phyloP scores from a whole-genome alignment of 2,329 filamentous ascomycete species.

The Diaporthe helianthi region DNA sequence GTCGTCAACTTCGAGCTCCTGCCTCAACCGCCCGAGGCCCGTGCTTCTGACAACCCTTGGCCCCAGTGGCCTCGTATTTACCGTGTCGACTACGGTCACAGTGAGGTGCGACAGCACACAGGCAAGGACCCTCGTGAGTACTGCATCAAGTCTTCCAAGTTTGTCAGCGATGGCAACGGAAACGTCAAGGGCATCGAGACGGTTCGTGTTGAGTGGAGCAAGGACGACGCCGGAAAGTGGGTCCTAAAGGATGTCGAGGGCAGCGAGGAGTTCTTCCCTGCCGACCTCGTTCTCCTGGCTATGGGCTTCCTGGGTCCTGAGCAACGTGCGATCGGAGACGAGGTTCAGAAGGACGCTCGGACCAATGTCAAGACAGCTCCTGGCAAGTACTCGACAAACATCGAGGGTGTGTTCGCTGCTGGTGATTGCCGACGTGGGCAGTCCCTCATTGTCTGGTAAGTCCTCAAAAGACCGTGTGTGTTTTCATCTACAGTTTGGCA shows the following conservation, averaged over 20 bases:
- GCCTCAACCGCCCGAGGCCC: slow-evolving; percentile 88
- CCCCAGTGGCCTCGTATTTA: slow-evolving; percentile 98
- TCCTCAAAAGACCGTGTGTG: background rate
- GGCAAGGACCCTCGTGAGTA: slow-evolving; percentile 96
- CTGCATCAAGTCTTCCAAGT: slow-evolving; percentile 98
- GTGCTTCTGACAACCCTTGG: slow-evolving; percentile 95
- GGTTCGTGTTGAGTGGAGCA: slow-evolving; percentile 94
- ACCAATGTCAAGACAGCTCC: slow-evolving; percentile 96
- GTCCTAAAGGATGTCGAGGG: slow-evolving; percentile 98
- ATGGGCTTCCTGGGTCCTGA: slow-evolving; percentile 98
- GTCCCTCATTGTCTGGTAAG: slow-evolving; percentile 93
- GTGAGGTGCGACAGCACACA: slow-evolving; percentile 94
- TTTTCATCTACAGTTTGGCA: background rate
- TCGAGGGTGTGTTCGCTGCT: slow-evolving; percentile 89
- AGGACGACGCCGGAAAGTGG: slow-evolving; percentile 87
- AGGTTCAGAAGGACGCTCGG: slow-evolving; percentile 87
- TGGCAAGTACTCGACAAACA: slow-evolving; percentile 87
- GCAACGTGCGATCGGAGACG: slow-evolving; percentile 81
- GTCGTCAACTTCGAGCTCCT: slow-evolving; percentile 97
- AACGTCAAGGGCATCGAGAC: slow-evolving; percentile 96
- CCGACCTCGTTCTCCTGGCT: slow-evolving; percentile 89
- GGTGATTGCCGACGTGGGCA: slow-evolving; percentile 95
- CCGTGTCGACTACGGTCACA: slow-evolving; percentile 97
- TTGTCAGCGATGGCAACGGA: slow-evolving; percentile 86
- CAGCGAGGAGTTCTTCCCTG: slow-evolving; percentile 94